Conservation (phyloP, 2,329 filamentous ascomycete species). For the Hirsutella minnesotensis region DNA sequence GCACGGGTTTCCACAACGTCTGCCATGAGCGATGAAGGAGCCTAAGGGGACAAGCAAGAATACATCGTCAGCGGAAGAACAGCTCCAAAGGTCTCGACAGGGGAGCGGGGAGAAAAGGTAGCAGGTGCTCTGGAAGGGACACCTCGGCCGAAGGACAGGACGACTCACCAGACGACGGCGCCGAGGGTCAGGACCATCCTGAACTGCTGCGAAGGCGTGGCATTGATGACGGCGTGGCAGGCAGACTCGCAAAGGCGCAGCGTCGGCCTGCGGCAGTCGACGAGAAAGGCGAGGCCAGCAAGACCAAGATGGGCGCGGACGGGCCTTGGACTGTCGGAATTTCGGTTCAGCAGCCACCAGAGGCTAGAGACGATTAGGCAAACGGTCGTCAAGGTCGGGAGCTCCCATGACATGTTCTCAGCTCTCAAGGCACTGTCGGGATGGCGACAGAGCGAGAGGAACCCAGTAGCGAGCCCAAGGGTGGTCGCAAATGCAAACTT, state of each 20-base stretch:
- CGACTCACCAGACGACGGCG: slow-evolving; percentile 40
- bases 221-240: slow-evolving; percentile 28
- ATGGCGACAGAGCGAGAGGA: slow-evolving; percentile 3
- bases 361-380: slow-evolving; percentile 25
- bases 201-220: slow-evolving; percentile 34
- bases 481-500: slow-evolving; percentile 6
- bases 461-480: slow-evolving; percentile 1
- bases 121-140: not conserved
- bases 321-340: slow-evolving; percentile 17
- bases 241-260: slow-evolving; percentile 16
- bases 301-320: slow-evolving; percentile 14
- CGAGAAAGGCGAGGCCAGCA: slow-evolving; percentile 19
- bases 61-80: not conserved
- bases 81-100: not conserved
- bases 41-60: slow-evolving; percentile 33
- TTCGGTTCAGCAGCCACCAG: slow-evolving; percentile 23
- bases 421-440: slow-evolving; percentile 9
- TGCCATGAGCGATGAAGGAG: slow-evolving; percentile 76
- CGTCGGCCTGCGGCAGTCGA: slow-evolving; percentile 18
- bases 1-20: slow-evolving; percentile 81
- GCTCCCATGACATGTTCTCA: slow-evolving; percentile 33
- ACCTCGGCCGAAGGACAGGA: not conserved
- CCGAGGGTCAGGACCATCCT: slow-evolving; percentile 43
- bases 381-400: slow-evolving; percentile 26
- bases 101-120: slow-evolving; percentile 3